phyloP scores from a whole-genome alignment of 2,329 filamentous ascomycete species.

The Curvularia hawaiiensis region DNA sequence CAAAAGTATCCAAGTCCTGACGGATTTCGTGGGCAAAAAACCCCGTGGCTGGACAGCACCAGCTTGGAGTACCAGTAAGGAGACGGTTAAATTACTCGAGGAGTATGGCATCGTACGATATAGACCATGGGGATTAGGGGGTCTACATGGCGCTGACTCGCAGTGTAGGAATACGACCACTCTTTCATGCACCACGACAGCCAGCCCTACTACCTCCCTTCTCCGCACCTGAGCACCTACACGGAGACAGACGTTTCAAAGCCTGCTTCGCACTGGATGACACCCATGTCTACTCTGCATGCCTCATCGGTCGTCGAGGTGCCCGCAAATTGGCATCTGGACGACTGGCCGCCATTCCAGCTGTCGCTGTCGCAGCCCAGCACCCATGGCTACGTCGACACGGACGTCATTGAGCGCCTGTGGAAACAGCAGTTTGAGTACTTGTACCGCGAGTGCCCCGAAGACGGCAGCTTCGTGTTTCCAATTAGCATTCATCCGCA shows the following conservation, averaged over 20 bases:
- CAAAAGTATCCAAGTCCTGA: conserved; percentile 48
- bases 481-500: conserved; percentile 56
- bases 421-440: conserved; percentile 57
- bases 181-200: conserved; percentile 57
- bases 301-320: conserved; percentile 50
- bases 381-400: conserved; percentile 54
- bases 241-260: conserved; percentile 40
- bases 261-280: conserved; percentile 47
- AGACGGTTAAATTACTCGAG: conserved; percentile 49
- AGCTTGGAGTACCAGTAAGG: conserved; percentile 48
- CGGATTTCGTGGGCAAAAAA: conserved; percentile 47
- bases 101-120: conserved; percentile 46
- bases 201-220: conserved; percentile 47
- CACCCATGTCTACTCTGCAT: conserved; percentile 42
- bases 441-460: conserved; percentile 48
- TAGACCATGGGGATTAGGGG: not conserved
- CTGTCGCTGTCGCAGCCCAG: conserved; percentile 58
- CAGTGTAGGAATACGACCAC: conserved; percentile 56
- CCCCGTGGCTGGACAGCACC: conserved; percentile 54
- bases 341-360: conserved; percentile 55
- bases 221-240: conserved; percentile 51
- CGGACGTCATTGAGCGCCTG: conserved; percentile 48
- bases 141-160: not conserved
- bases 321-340: conserved; percentile 57
- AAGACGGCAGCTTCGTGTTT: conserved; percentile 54